Evolutionary conservation across 1,139 yeast genomes (phyloP).

Genomic region (Blastobotrys petasosporus): DNA sequence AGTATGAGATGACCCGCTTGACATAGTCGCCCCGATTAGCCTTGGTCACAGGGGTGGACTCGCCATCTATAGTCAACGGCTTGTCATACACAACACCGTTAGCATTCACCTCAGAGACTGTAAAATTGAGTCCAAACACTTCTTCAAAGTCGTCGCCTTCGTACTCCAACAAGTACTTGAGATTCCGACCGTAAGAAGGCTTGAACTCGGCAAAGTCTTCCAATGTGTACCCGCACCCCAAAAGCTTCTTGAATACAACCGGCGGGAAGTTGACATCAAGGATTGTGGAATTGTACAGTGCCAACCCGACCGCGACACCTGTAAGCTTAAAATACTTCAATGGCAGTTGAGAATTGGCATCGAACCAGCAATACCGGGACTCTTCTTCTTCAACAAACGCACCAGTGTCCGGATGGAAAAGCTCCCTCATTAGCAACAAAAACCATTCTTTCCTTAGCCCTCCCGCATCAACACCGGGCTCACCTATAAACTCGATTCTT

Average conservation of each 20-base stretch:
- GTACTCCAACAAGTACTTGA: slow-evolving; percentile 49
- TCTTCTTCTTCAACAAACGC: slow-evolving; percentile 51
- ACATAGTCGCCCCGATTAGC: slow-evolving; percentile 58
- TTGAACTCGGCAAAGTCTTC: slow-evolving; percentile 61
- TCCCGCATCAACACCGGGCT: slow-evolving; percentile 93
- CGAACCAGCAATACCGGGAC: slow-evolving; percentile 74
- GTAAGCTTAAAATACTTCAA: slow-evolving; percentile 60
- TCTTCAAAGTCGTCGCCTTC: slow-evolving; percentile 42
- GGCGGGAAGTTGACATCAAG: slow-evolving; percentile 72
- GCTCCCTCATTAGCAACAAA: slow-evolving; percentile 56
- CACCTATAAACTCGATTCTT: slow-evolving; percentile 72
- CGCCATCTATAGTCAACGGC: slow-evolving; percentile 57
- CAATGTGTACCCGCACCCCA: slow-evolving; percentile 50
- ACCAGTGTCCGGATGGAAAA: slow-evolving; percentile 56
- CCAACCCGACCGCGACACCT: slow-evolving; percentile 83
- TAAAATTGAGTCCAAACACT: slow-evolving; percentile 45
- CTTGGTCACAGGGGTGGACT: slow-evolving; percentile 45
- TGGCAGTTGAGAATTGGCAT: slow-evolving; percentile 37
- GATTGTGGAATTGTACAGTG: slow-evolving; percentile 84
- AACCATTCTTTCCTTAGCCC: slow-evolving; percentile 95
- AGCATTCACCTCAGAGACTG: slow-evolving; percentile 32
- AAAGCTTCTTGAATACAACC: slow-evolving; percentile 67
- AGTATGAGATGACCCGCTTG: slow-evolving; percentile 53
- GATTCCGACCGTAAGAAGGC: slow-evolving; percentile 59
- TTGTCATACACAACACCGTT: slow-evolving; percentile 24